Percentiles rank a stretch among this genome's conserved stretches.
These are phyloP conservation scores for Coniochaeta ligniaria DNA, from an alignment of 2,329 filamentous ascomycete genomes.

Conservation along the genomic window DNA sequence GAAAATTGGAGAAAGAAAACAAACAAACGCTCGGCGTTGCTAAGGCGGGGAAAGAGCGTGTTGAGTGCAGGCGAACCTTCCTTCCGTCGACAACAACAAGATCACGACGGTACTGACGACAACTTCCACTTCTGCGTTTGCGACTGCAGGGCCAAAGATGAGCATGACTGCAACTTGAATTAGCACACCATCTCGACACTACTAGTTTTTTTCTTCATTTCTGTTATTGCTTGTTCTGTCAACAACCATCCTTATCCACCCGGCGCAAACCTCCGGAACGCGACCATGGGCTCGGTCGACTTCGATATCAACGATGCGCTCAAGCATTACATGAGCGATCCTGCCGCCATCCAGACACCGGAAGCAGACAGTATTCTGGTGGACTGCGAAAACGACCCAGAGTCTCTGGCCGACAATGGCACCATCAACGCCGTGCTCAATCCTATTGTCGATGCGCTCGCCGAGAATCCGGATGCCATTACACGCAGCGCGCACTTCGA, in stretches of 20 bases:
- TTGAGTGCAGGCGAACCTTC: background rate
- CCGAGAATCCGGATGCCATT: slow-evolving; percentile 85
- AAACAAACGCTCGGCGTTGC: slow-evolving; percentile 6
- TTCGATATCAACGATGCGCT: slow-evolving; percentile 97
- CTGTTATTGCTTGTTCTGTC: background rate
- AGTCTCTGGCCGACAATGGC: slow-evolving; percentile 63
- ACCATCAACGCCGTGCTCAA: slow-evolving; percentile 83
- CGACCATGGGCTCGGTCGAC: slow-evolving; percentile 62
- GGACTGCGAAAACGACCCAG: slow-evolving; percentile 89
- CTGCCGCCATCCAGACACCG: slow-evolving; percentile 70
- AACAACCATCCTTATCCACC: slow-evolving; percentile 1
- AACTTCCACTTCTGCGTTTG: background rate
- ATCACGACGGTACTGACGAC: slow-evolving; percentile 1
- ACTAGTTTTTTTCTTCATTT: too few relatives aligned
- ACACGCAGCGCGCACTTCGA: slow-evolving; percentile 75
- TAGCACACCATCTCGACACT: background rate
- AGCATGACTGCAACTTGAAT: background rate
- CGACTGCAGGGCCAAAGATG: background rate
- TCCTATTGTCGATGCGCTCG: slow-evolving; percentile 85
- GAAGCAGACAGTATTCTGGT: slow-evolving; percentile 78
- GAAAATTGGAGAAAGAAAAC: slow-evolving; percentile 2
- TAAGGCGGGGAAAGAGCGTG: background rate
- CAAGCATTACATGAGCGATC: slow-evolving; percentile 95
- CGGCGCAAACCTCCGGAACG: slow-evolving; percentile 3
- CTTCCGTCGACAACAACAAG: background rate